Evolutionary conservation across 139 green algal genomes (phyloP), one percentile per base, ranked within the genome.

Genomic region (Asterochloris erici): DNA sequence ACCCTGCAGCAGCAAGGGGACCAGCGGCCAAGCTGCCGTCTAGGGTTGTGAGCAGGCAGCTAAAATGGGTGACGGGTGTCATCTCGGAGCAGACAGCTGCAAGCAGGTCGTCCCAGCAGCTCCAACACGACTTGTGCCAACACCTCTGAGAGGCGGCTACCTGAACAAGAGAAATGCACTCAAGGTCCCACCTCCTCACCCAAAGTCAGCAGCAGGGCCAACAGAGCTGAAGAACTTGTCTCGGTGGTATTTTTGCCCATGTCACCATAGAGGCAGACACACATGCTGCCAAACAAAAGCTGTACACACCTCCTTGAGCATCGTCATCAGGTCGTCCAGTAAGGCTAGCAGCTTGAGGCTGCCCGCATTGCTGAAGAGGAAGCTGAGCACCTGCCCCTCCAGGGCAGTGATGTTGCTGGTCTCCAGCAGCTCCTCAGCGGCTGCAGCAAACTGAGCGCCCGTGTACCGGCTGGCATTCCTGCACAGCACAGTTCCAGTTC

Each of bases 381-480:
- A 94, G n/a, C 80, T 60, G 73, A 96, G 83, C 85, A 96, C 89
- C 11, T 85, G 73, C 24, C 83, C 73, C 90, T 96, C 92, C 81
- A 96, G 84, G 63, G 93, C 86, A 23, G 78, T 74, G 15, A 96
- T 26, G 1, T 91, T 89, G 79, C 88, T 93, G 60, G 82, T 87
- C 63, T 86, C 85, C 81, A 94, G 84, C 86, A 96, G 83, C 12
- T 87, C 88, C 60, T 76, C 68, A 0, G 92, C 92, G 19, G 90
- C 90, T 73, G 87, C 38, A 54, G 27, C 81, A 62, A 28, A 15
- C 68, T 64, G 68, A 21, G 23, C 47, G 0, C 12, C 4, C 10
- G 69, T 15, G 0, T 63, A 63, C 54, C 76, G 80, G 66, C 38
- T 13, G 63, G 64, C 62, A 15, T 54, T 54, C 38, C 38, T 54